Evolutionary conservation across 2,329 filamentous ascomycete genomes (phyloP).

Genomic region (Penicillium sp.): DNA sequence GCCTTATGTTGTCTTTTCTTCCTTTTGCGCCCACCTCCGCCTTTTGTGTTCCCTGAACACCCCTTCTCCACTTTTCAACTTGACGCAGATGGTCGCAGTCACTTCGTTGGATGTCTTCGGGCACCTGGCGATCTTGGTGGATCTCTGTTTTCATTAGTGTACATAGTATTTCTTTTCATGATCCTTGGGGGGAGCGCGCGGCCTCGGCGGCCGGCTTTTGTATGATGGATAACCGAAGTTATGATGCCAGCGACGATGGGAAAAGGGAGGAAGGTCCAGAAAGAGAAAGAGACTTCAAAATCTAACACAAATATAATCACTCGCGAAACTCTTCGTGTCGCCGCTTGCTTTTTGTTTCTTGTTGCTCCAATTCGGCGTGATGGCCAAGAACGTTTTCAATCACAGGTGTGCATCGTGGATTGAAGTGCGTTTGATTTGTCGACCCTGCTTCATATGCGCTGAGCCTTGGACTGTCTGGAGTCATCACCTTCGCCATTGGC

Average conservation of each 20-base stretch:
- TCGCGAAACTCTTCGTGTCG: slow-evolving; percentile 19
- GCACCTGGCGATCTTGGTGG: not conserved
- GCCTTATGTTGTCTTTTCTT: slow-evolving; percentile 10
- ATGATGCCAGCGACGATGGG: slow-evolving; percentile 36
- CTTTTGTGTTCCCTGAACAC: slow-evolving; percentile 3
- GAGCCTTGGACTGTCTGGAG: slow-evolving; percentile 29
- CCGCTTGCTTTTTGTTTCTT: slow-evolving; percentile 10
- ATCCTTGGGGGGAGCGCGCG: slow-evolving; percentile 12
- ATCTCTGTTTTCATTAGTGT: slow-evolving; percentile 36
- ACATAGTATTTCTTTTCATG: slow-evolving; percentile 34
- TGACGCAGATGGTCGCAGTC: slow-evolving; percentile 13
- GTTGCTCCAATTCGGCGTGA: slow-evolving; percentile 1
- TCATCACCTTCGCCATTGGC: slow-evolving; percentile 25
- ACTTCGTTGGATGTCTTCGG: not conserved
- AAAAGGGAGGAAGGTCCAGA: slow-evolving; percentile 15
- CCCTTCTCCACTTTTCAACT: slow-evolving; percentile 10
- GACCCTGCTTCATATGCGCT: slow-evolving; percentile 20
- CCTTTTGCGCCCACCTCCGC: slow-evolving; percentile 9
- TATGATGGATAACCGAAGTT: slow-evolving; percentile 39
- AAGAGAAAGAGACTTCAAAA: slow-evolving; percentile 32
- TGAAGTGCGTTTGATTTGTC: not conserved
- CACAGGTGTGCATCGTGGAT: no score
- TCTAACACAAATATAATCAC: slow-evolving; percentile 31
- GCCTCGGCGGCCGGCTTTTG: slow-evolving; percentile 17
- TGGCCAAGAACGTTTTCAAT: no score